Evolutionary conservation across 2,329 filamentous ascomycete species (phyloP).

Genomic region (Plectosphaerella cucumerina): DNA sequence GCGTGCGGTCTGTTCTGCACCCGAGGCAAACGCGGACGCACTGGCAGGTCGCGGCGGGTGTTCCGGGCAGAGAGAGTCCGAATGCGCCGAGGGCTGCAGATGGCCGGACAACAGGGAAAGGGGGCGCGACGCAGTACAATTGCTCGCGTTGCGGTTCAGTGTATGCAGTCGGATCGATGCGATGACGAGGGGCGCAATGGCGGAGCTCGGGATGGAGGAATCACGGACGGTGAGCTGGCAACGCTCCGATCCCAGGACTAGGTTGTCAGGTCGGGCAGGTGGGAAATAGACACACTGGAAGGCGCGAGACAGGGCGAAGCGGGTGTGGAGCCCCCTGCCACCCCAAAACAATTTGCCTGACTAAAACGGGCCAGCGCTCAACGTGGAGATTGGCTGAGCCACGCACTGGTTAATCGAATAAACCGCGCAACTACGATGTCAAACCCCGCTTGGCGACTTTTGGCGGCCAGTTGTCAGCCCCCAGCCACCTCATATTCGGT

Average conservation of each 20-base stretch:
- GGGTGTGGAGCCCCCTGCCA: neutral
- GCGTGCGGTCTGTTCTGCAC: no score
- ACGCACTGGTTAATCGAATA: neutral
- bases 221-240: neutral
- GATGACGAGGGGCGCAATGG: neutral
- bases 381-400: neutral
- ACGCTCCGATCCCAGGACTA: neutral
- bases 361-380: neutral
- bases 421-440: neutral
- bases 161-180: no score
- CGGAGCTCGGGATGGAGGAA: neutral
- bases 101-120: neutral
- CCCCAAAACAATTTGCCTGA: neutral
- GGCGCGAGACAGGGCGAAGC: neutral
- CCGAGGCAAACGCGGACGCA: no score
- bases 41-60: no score
- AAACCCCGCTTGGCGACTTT: neutral
- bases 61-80: neutral
- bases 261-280: neutral
- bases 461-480: no score
- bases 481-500: no score
- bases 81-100: neutral
- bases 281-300: neutral
- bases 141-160: neutral
- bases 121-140: neutral